Percentiles rank a stretch among this genome's conserved stretches.
Conservation (phyloP, 2,329 filamentous ascomycete species). For the Sarocladium strictum region DNA sequence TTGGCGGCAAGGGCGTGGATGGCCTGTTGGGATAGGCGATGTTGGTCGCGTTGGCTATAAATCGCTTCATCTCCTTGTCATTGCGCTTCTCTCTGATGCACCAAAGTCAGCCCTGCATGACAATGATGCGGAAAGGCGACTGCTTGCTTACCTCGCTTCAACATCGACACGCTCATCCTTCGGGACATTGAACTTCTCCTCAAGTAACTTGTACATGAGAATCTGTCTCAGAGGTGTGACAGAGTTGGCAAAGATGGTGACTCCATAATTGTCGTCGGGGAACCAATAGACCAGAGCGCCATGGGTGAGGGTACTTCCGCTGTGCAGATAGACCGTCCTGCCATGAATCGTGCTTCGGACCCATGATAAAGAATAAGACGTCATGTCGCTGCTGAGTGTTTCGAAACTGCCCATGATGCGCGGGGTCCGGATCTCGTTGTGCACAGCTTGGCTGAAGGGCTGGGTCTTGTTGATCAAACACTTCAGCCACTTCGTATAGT, state of each 20-base stretch:
- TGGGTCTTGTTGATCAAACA: slow-evolving; percentile 32
- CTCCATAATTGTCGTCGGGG: slow-evolving; percentile 24
- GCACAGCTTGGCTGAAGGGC: slow-evolving; percentile 19
- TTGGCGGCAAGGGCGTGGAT: slow-evolving; percentile 26
- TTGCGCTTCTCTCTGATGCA: background rate
- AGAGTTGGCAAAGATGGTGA: slow-evolving; percentile 35
- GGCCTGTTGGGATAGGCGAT: slow-evolving; percentile 32
- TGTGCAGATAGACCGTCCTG: slow-evolving; percentile 21
- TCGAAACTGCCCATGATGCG: slow-evolving; percentile 25
- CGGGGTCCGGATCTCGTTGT: slow-evolving; percentile 24
- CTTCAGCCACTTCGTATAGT: slow-evolving; percentile 46
- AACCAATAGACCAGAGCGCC: slow-evolving; percentile 25
- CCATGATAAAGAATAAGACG: slow-evolving; percentile 13
- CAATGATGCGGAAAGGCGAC: no score
- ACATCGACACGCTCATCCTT: slow-evolving; percentile 15
- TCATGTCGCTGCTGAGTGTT: slow-evolving; percentile 30
- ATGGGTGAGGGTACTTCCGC: slow-evolving; percentile 22
- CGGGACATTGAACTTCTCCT: slow-evolving; percentile 22
- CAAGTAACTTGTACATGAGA: slow-evolving; percentile 22
- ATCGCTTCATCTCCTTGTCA: slow-evolving; percentile 10
- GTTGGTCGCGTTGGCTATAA: slow-evolving; percentile 25
- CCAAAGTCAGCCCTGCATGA: background rate
- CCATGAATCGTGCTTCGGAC: slow-evolving; percentile 13
- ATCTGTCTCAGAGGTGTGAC: slow-evolving; percentile 22
- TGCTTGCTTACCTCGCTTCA: slow-evolving; percentile 17